Conservation (phyloP, 2,329 filamentous ascomycete genomes). For the Furcasterigmium furcatum region DNA sequence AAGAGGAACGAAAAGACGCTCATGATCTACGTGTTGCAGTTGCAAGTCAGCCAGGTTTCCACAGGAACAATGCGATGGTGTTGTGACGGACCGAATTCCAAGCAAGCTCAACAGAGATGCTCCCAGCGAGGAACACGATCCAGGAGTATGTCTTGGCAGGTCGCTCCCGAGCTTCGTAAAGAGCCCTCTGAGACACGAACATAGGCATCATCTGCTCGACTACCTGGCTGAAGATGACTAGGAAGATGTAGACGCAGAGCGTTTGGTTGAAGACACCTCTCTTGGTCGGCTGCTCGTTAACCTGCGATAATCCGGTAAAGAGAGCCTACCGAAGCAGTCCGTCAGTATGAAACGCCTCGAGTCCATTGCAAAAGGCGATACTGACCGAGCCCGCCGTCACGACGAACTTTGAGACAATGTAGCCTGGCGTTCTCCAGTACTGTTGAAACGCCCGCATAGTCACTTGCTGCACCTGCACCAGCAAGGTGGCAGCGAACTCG, state of each 20-base stretch:
- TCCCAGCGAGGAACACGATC: constrained; percentile 63
- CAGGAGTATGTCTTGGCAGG: constrained; percentile 67
- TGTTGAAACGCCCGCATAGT: constrained; percentile 67
- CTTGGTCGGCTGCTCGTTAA: constrained; percentile 54
- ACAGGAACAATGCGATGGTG: background rate
- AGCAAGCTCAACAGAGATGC: constrained; percentile 59
- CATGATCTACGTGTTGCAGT: background rate
- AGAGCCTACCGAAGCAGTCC: constrained; percentile 54
- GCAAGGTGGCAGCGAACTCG: constrained; percentile 69
- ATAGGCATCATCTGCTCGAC: constrained; percentile 68
- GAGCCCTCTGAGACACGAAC: constrained; percentile 63
- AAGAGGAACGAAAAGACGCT: constrained; percentile 59
- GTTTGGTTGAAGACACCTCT: constrained; percentile 70
- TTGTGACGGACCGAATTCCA: constrained; percentile 56
- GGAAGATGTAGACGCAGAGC: constrained; percentile 69
- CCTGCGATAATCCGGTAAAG: constrained; percentile 69
- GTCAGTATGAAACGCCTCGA: too few relatives aligned
- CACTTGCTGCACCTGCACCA: constrained; percentile 56
- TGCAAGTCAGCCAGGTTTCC: too few relatives aligned
- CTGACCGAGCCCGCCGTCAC: constrained; percentile 44
- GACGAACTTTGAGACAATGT: constrained; percentile 68
- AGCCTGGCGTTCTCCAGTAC: constrained; percentile 73
- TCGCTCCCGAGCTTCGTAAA: constrained; percentile 68
- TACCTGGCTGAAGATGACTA: constrained; percentile 65
- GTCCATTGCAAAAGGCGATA: too few relatives aligned